A percentile compares a stretch with the other conserved stretches of the same genome.
These are phyloP conservation scores for Trichoderma atroviride DNA, from an alignment of 2,329 filamentous ascomycete genomes.

Conservation along the genomic window DNA sequence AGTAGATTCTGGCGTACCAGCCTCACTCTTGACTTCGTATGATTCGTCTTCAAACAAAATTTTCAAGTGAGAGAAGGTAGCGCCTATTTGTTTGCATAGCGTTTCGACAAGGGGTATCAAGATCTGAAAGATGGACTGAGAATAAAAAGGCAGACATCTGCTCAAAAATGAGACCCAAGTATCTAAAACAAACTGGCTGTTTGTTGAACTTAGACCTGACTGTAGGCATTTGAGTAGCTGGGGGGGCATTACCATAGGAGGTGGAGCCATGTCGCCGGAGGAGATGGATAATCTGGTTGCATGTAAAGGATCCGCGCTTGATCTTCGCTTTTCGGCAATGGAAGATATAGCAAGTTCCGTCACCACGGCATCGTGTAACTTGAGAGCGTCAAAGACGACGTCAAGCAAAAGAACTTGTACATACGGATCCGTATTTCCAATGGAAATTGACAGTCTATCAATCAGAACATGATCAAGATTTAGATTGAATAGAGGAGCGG, in stretches of 20 bases:
- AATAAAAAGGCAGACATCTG: slow-evolving; percentile 81
- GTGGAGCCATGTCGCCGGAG: slow-evolving; percentile 34
- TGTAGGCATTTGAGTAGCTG: slow-evolving; percentile 83
- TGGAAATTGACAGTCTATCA: slow-evolving; percentile 63
- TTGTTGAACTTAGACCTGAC: slow-evolving; percentile 73
- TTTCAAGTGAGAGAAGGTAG: slow-evolving; percentile 72
- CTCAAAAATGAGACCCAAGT: slow-evolving; percentile 88
- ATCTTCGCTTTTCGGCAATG: slow-evolving; percentile 50
- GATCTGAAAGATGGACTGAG: slow-evolving; percentile 83
- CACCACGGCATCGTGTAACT: slow-evolving; percentile 56
- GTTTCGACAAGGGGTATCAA: slow-evolving; percentile 90
- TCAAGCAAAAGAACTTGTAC: slow-evolving; percentile 79
- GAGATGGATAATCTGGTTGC: slow-evolving; percentile 45
- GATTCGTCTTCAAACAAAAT: slow-evolving; percentile 56
- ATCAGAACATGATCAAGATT: slow-evolving; percentile 73
- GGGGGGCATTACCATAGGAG: slow-evolving; percentile 57
- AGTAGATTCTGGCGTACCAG: slow-evolving; percentile 64
- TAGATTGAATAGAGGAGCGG: slow-evolving; percentile 59
- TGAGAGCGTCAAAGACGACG: slow-evolving; percentile 73
- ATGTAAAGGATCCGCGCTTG: slow-evolving; percentile 47
- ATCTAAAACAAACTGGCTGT: slow-evolving; percentile 77
- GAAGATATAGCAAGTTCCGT: slow-evolving; percentile 49
- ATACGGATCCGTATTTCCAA: slow-evolving; percentile 65
- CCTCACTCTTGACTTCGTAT: slow-evolving; percentile 32
- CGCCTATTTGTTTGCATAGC: slow-evolving; percentile 75